These are phyloP conservation scores for Phytophthora niederhauseri DNA, from an alignment of 352 stramenopile species.

Conservation along the genomic window DNA sequence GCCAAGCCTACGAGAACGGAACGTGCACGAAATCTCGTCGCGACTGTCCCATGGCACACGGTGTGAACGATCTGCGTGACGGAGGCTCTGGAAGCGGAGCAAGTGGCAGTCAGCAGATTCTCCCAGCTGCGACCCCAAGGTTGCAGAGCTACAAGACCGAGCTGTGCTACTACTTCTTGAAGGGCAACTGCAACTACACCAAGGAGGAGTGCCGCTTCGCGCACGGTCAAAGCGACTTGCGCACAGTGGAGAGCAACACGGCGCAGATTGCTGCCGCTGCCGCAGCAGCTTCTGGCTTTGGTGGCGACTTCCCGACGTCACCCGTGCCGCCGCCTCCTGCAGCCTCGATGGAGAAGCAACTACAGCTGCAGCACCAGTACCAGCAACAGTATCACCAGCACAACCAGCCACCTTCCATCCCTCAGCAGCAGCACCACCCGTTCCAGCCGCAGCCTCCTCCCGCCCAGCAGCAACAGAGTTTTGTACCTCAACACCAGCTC, in stretches of 20 bases:
- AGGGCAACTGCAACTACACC: slow-evolving; percentile 89
- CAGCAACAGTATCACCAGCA: slow-evolving; percentile 63
- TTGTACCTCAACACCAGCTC: slow-evolving; percentile 47
- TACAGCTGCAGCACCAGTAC: slow-evolving; percentile 70
- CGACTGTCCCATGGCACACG: slow-evolving; percentile 80
- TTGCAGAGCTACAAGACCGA: slow-evolving; percentile 92
- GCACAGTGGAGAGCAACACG: slow-evolving; percentile 86
- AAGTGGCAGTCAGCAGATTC: slow-evolving; percentile 30
- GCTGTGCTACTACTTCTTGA: slow-evolving; percentile 90
- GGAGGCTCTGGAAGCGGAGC: slow-evolving; percentile 21
- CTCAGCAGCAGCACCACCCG: slow-evolving; percentile 37
- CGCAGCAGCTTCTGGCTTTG: slow-evolving; percentile 32
- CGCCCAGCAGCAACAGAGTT: slow-evolving; percentile 39
- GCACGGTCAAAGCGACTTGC: slow-evolving; percentile 80
- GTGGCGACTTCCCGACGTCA: slow-evolving; percentile 31
- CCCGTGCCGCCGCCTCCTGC: slow-evolving; percentile 33
- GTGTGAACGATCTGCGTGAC: slow-evolving; percentile 77
- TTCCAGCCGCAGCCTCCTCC: slow-evolving; percentile 40
- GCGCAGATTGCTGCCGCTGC: slow-evolving; percentile 57
- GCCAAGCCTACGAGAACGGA: slow-evolving; percentile 76
- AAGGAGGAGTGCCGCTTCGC: slow-evolving; percentile 90
- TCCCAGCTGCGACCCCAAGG: slow-evolving; percentile 60
- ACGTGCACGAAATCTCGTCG: slow-evolving; percentile 75
- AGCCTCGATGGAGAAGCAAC: slow-evolving; percentile 51
- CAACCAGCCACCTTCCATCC: slow-evolving; percentile 44